These are phyloP conservation scores for Colletotrichum simmondsii DNA, from an alignment of 2,329 filamentous ascomycete species.

Conservation along the genomic window DNA sequence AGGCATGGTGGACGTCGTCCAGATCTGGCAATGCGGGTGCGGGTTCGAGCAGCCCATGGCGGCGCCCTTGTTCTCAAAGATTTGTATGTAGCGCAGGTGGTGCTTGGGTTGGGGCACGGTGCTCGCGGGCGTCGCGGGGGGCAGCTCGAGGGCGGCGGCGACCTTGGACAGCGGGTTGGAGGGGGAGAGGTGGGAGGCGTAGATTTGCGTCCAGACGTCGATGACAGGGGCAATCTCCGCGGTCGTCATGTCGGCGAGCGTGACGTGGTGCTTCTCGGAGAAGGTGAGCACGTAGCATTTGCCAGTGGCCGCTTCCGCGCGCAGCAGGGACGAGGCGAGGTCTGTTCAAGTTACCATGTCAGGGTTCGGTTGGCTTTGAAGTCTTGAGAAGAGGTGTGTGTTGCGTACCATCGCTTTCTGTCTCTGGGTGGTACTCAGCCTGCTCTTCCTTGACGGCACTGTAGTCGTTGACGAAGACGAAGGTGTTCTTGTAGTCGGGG, in stretches of 20 bases:
- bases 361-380: background rate
- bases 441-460: conserved; percentile 96
- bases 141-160: conserved; percentile 52
- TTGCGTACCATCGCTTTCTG: conserved; percentile 48
- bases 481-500: conserved; percentile 86
- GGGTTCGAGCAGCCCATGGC: conserved; percentile 99
- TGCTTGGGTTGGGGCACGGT: conserved; percentile 67
- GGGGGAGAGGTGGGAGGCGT: conserved; percentile 81
- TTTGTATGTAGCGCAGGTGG: conserved; percentile 97
- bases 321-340: conserved; percentile 79
- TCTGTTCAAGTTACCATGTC: conserved; percentile 55
- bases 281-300: conserved; percentile 98
- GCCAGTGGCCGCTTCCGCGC: conserved; percentile 87
- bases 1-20: conserved; percentile 91
- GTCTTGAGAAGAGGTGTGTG: no score
- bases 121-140: conserved; percentile 48
- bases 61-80: conserved; percentile 98
- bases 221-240: conserved; percentile 84
- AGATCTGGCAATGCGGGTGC: conserved; percentile 96
- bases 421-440: conserved; percentile 72
- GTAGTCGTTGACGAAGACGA: conserved; percentile 97
- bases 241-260: conserved; percentile 87
- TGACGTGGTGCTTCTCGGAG: conserved; percentile 88
- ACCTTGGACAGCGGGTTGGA: conserved; percentile 68
- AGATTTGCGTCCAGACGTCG: conserved; percentile 91